Base-by-base conservation (phyloP, 257 asterid genomes). In the Nicotiana otophora region DNA sequence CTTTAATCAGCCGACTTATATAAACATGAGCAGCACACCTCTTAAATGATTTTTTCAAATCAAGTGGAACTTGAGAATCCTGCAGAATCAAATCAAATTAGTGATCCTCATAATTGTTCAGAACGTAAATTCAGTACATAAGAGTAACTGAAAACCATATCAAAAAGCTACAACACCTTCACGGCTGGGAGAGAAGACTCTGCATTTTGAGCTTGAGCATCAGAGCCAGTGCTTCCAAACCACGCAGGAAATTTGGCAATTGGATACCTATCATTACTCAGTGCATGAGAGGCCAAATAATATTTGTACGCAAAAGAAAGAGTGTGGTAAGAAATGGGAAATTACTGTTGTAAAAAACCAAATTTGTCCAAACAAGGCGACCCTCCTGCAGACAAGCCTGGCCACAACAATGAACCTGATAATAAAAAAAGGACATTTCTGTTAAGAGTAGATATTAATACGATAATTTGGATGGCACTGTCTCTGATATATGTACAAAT, bases 1-100 rank as follows among this genome's bases (percentile, higher is more conserved):
- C 92, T 82, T 90, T 88, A 57, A 88, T 90, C 61, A 91, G 91
- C 82, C 84, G 90, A 82, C 93, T 57, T 81, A 95, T 85, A 88
- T 91, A 87, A 80, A 89, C 90, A 67, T 95, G 97, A 7, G 93
- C 83, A 42, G 89, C 76, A 68, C 96, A 84, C 87, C 95, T 89
- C 89, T 89, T 95, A 94, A 93, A 84, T 9, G 90, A 84, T 70
- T 87, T 88, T 86, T 83, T 89, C 51, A 90, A 84, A 82, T 83
- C 80, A 34, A 75, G 72, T 16, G 64, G 77, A 84, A 83, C 86
- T 82, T 33, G 81, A 74, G 85, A 68, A 83, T 62, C 58, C 96
- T 90, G 91, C 63, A 81, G 66, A 20, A 51, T 84, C 20, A 67
- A 86, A 77, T 81, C 33, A 64, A 55, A 28, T 28, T 23, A 70